Conservation (phyloP, 2,329 filamentous ascomycete species). For the Paraphaeosphaeria sporulosa region DNA sequence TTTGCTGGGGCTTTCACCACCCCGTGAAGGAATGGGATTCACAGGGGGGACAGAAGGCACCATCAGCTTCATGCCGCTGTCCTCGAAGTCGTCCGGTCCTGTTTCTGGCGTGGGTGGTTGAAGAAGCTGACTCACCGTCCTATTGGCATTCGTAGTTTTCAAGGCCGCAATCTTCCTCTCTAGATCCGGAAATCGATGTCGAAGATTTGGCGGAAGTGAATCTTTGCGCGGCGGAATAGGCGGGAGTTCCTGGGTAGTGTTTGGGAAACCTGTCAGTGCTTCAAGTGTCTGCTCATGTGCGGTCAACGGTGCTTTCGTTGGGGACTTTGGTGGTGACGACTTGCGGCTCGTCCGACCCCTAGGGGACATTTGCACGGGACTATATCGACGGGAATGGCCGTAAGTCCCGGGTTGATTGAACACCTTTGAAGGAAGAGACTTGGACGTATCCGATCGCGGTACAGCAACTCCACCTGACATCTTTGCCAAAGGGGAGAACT, state of each 20-base stretch:
- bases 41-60: slow-evolving; percentile 18
- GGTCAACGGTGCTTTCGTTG: not conserved
- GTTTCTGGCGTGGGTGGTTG: slow-evolving; percentile 23
- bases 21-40: slow-evolving; percentile 18
- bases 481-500: not conserved
- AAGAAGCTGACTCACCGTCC: slow-evolving; percentile 28
- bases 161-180: not conserved
- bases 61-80: slow-evolving; percentile 18
- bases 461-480: not conserved
- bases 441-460: slow-evolving; percentile 34
- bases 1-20: slow-evolving; percentile 33
- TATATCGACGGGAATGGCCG: slow-evolving; percentile 10
- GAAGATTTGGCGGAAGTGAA: not conserved
- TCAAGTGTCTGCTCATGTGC: not conserved
- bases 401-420: slow-evolving; percentile 21
- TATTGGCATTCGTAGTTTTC: slow-evolving; percentile 13
- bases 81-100: slow-evolving; percentile 18
- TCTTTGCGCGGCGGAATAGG: slow-evolving; percentile 5
- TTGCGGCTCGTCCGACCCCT: slow-evolving; percentile 11
- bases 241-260: slow-evolving; percentile 13
- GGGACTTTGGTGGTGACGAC: slow-evolving; percentile 27
- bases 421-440: slow-evolving; percentile 33
- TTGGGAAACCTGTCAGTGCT: slow-evolving; percentile 6
- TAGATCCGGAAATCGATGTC: not conserved
- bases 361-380: not conserved